Percentiles rank a stretch among this genome's conserved stretches.
Conservation (phyloP, 768 basidiomycete species). For the Rhodotorula diobovata region DNA sequence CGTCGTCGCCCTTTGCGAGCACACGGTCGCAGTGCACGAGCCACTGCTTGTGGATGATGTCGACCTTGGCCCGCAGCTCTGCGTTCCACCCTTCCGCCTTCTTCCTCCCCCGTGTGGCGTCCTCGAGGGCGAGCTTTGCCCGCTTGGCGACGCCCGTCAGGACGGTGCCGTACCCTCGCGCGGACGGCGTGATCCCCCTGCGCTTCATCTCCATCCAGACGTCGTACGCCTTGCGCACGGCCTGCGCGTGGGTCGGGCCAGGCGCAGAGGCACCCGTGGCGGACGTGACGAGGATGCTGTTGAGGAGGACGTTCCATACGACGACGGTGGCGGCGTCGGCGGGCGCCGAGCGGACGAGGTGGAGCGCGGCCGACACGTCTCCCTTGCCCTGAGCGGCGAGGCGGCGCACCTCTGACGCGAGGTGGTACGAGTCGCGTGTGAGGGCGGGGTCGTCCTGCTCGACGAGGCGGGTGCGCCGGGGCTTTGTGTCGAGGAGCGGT, state of each 20-base stretch:
- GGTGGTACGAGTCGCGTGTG: conserved; percentile 2
- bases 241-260: background rate
- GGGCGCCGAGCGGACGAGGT: conserved; percentile 12
- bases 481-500: background rate
- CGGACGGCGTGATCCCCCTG: conserved; percentile 18
- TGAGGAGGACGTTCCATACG: conserved; percentile 35
- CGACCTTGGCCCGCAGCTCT: conserved; percentile 15
- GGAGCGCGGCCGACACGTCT: conserved; percentile 1
- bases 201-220: conserved; percentile 40
- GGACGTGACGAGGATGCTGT: conserved; percentile 11
- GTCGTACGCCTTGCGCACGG: conserved; percentile 18
- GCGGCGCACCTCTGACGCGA: background rate
- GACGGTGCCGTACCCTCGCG: conserved; percentile 31
- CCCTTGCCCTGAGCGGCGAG: background rate
- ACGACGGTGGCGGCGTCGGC: conserved; percentile 22
- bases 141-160: conserved; percentile 19
- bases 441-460: background rate
- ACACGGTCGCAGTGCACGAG: conserved; percentile 4
- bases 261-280: background rate
- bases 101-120: background rate
- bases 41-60: conserved; percentile 36
- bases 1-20: background rate
- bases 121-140: background rate
- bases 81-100: conserved; percentile 1
- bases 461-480: background rate